Percentiles rank a stretch among this genome's conserved stretches.
These are phyloP conservation scores for Pestalotiopsis sp. DNA, from an alignment of 2,329 filamentous ascomycete genomes.

Conservation along the genomic window DNA sequence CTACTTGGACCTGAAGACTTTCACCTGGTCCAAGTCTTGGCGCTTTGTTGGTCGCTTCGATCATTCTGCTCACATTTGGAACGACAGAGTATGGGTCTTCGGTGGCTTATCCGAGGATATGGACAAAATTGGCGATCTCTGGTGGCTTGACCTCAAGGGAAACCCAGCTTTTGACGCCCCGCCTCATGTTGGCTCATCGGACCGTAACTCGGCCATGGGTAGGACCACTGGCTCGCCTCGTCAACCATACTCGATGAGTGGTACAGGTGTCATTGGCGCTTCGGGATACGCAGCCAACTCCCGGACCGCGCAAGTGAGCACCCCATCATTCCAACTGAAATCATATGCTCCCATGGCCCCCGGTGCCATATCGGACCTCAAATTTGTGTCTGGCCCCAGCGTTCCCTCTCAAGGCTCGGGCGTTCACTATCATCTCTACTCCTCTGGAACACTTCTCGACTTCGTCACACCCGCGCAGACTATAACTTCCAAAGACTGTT, in stretches of 20 bases:
- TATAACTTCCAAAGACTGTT: conserved; percentile 84
- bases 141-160: conserved; percentile 95
- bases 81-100: conserved; percentile 93
- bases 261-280: conserved; percentile 55
- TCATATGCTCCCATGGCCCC: conserved; percentile 83
- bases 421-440: conserved; percentile 94
- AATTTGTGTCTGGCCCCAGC: conserved; percentile 85
- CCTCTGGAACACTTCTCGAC: conserved; percentile 88
- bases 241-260: conserved; percentile 51
- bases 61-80: conserved; percentile 91
- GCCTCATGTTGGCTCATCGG: conserved; percentile 57
- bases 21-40: conserved; percentile 96
- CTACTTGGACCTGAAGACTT: conserved; percentile 95
- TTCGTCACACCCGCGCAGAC: conserved; percentile 92
- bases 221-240: conserved; percentile 54
- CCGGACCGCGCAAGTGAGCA: conserved; percentile 67
- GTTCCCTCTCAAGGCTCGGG: conserved; percentile 88
- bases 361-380: conserved; percentile 85
- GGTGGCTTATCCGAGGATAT: conserved; percentile 94
- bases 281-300: conserved; percentile 71
- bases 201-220: conserved; percentile 45
- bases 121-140: conserved; percentile 94
- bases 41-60: conserved; percentile 94
- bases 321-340: conserved; percentile 67
- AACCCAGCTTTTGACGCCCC: conserved; percentile 80